A percentile compares a stretch with the other conserved stretches of the same genome.
Evolutionary conservation across 768 basidiomycete species (phyloP).

Genomic region (Kwoniella dendrophila): DNA sequence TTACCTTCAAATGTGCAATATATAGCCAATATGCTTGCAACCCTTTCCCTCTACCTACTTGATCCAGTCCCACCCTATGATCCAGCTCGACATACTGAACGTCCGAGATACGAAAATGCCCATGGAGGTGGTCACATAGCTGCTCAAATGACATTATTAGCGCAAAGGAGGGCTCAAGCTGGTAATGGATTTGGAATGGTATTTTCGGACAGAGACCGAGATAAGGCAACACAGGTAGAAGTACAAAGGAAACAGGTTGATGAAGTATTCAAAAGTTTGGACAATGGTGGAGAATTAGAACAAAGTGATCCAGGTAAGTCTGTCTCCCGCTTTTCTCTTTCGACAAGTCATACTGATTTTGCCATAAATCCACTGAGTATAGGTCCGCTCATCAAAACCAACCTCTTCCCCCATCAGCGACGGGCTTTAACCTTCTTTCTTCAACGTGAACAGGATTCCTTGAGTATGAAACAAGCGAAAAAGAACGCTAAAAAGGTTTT

Average conservation of each 20-base stretch:
- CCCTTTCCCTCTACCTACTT: conserved; percentile 71
- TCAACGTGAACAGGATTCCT: conserved; percentile 67
- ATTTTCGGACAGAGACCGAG: conserved; percentile 24
- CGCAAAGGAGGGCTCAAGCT: conserved; percentile 9
- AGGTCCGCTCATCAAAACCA: conserved; percentile 68
- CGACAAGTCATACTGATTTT: too few relatives aligned
- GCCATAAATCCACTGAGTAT: too few relatives aligned
- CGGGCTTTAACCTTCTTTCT: conserved; percentile 94
- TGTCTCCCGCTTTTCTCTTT: conserved; percentile 23
- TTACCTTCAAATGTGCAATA: conserved; percentile 88
- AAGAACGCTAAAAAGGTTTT: conserved; percentile 42
- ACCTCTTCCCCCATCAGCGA: conserved; percentile 95
- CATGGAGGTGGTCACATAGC: conserved; percentile 60
- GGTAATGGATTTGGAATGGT: conserved; percentile 12
- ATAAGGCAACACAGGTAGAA: conserved; percentile 73
- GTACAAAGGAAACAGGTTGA: conserved; percentile 92
- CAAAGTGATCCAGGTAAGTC: conserved; percentile 83
- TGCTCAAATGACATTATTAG: conserved; percentile 23
- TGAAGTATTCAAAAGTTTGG: conserved; percentile 84
- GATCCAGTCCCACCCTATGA: conserved; percentile 76
- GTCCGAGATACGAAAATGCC: conserved; percentile 80
- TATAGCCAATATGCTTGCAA: conserved; percentile 74
- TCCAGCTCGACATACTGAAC: conserved; percentile 61
- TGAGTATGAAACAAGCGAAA: conserved; percentile 46
- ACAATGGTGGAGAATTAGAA: conserved; percentile 78